Evolutionary conservation across 768 basidiomycete species (phyloP).

Genomic region (Pisolithus orientalis): DNA sequence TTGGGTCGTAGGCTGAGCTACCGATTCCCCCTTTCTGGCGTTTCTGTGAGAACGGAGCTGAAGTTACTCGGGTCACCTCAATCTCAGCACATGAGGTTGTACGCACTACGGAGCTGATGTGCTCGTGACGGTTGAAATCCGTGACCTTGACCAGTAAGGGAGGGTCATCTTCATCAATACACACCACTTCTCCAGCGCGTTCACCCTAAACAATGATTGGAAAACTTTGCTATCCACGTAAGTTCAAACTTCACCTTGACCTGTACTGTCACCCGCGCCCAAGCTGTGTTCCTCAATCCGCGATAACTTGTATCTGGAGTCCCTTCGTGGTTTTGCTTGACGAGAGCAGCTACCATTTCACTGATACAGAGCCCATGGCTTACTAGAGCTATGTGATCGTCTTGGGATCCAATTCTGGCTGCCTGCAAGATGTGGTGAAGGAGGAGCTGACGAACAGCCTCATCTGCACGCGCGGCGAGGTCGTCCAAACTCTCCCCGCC

Average conservation of each 20-base stretch:
- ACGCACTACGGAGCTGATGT: slow-evolving; percentile 53
- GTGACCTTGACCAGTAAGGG: slow-evolving; percentile 40
- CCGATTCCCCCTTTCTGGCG: slow-evolving; percentile 78
- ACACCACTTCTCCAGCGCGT: slow-evolving; percentile 15
- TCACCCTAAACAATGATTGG: slow-evolving; percentile 20
- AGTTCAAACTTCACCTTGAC: slow-evolving; percentile 33
- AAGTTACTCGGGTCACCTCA: slow-evolving; percentile 1
- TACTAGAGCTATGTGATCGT: slow-evolving; percentile 56
- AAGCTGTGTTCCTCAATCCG: slow-evolving; percentile 64
- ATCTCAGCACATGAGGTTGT: not conserved
- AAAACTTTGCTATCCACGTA: not conserved
- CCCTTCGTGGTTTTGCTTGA: slow-evolving; percentile 35
- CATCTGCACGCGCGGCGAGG: slow-evolving; percentile 47
- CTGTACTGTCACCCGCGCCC: slow-evolving; percentile 51
- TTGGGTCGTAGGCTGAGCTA: slow-evolving; percentile 61
- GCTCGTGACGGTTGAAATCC: slow-evolving; percentile 49
- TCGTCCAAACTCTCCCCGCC: slow-evolving; percentile 70
- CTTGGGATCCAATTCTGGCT: slow-evolving; percentile 30
- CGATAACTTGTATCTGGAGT: slow-evolving; percentile 28
- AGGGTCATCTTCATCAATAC: slow-evolving; percentile 22
- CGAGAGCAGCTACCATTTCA: slow-evolving; percentile 49
- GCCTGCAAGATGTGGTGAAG: slow-evolving; percentile 48
- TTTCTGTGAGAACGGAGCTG: slow-evolving; percentile 31
- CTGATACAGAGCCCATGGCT: slow-evolving; percentile 72
- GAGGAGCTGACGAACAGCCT: slow-evolving; percentile 44